A percentile compares a stretch with the other conserved stretches of the same genome.
Conservation (phyloP, 225 moss, liverwort and hornwort genomes). For the Climacium dendroides region DNA sequence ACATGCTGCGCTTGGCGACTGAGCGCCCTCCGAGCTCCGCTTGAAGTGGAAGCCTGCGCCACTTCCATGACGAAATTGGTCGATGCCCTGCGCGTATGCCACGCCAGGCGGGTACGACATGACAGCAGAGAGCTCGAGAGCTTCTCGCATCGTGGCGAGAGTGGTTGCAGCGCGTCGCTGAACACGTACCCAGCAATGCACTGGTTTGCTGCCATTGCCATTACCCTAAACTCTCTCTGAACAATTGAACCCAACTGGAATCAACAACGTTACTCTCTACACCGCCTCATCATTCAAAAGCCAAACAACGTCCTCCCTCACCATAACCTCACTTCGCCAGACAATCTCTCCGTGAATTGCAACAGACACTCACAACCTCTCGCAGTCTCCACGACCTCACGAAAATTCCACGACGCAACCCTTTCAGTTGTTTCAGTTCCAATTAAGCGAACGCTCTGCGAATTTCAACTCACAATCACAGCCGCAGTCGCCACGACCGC, state of each 20-base stretch:
- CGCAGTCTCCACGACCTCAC: neutral
- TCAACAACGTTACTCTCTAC: neutral
- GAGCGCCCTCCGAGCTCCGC: neutral
- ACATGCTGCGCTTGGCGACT: conserved; percentile 17
- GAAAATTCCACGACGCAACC: neutral
- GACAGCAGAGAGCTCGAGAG: neutral
- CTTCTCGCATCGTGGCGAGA: neutral
- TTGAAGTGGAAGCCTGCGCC: neutral
- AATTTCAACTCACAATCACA: neutral
- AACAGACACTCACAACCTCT: neutral
- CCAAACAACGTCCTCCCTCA: neutral
- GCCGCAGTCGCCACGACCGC: neutral
- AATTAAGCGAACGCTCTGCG: neutral
- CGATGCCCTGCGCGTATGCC: neutral
- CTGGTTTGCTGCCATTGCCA: conserved; percentile 5
- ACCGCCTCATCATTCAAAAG: neutral
- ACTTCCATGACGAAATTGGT: neutral
- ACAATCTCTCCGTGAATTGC: neutral
- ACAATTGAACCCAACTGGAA: neutral
- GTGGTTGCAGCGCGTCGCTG: neutral
- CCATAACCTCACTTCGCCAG: neutral
- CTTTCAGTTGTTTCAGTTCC: neutral
- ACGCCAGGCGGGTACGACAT: neutral
- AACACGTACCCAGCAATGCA: neutral
- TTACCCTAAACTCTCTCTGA: neutral